Conservation (phyloP, 78 protist genomes). For the Planoprotostelium fungivorum region DNA sequence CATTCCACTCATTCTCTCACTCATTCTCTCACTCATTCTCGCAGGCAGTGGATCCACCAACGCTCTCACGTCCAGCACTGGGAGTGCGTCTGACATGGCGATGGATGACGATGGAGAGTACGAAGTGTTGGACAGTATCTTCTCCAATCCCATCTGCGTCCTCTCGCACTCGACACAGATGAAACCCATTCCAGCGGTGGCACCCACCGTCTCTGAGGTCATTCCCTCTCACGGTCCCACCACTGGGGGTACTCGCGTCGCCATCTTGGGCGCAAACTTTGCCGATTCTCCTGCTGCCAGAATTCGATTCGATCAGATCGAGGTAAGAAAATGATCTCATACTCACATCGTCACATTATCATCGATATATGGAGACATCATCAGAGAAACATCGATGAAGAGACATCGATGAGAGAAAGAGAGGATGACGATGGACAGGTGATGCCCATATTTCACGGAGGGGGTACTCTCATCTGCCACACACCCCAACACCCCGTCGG, state of each 20-base stretch:
- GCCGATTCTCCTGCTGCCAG: constrained; percentile 66
- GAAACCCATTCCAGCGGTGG: constrained; percentile 25
- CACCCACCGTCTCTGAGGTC: constrained; percentile 45
- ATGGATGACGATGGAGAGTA: neutral
- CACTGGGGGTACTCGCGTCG: constrained; percentile 64
- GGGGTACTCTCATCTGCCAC: constrained; percentile 41
- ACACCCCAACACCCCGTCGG: constrained; percentile 71
- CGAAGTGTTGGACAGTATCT: constrained; percentile 6
- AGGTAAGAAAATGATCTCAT: constrained; percentile 24
- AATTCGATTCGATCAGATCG: constrained; percentile 41
- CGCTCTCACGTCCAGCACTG: neutral
- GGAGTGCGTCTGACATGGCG: neutral
- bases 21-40: too few relatives aligned
- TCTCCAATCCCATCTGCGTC: constrained; percentile 51
- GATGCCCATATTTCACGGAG: constrained; percentile 36
- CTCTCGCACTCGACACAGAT: constrained; percentile 68
- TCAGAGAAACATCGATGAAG: too few relatives aligned
- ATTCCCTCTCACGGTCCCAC: constrained; percentile 58
- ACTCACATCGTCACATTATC: neutral
- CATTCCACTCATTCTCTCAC: too few relatives aligned
- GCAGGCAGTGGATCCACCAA: too few relatives aligned
- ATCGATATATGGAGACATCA: too few relatives aligned
- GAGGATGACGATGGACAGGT: too few relatives aligned
- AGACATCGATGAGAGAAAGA: too few relatives aligned
- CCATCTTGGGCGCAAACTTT: constrained; percentile 58